phyloP scores from a whole-genome alignment of 768 basidiomycete species.

The Agaricus blazei region DNA sequence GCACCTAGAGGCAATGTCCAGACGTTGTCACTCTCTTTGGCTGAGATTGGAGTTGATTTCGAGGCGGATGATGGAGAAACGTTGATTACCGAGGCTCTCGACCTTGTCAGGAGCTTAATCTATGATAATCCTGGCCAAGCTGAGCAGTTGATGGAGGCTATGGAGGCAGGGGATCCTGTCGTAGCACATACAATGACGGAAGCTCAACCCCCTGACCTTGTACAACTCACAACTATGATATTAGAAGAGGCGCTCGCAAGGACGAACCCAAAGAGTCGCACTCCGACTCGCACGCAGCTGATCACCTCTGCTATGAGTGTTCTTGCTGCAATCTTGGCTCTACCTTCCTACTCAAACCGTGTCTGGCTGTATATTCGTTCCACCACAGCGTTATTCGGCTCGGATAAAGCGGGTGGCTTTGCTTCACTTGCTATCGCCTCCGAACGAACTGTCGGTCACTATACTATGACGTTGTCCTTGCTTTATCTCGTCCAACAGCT shows the following conservation, averaged over 20 bases:
- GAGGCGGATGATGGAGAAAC: conserved; percentile 56
- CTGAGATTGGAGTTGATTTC: conserved; percentile 71
- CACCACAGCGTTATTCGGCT: conserved; percentile 70
- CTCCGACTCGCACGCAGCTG: conserved; percentile 50
- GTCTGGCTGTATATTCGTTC: conserved; percentile 89
- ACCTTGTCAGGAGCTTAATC: conserved; percentile 75
- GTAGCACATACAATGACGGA: conserved; percentile 49
- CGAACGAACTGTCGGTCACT: conserved; percentile 67
- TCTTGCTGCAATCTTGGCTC: conserved; percentile 67
- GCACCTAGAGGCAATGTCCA: conserved; percentile 36
- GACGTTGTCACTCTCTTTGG: conserved; percentile 26
- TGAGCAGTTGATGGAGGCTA: conserved; percentile 56
- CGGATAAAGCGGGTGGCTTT: conserved; percentile 48
- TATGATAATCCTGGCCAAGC: conserved; percentile 65
- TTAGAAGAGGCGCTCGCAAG: conserved; percentile 73
- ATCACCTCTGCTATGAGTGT: conserved; percentile 82
- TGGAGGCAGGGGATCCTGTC: conserved; percentile 55
- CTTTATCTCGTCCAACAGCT: conserved; percentile 73
- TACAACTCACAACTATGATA: conserved; percentile 76
- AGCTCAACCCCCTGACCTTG: conserved; percentile 60
- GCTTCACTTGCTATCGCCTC: conserved; percentile 63
- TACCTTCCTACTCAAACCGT: conserved; percentile 71
- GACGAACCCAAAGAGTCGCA: conserved; percentile 32
- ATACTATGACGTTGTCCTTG: conserved; percentile 79
- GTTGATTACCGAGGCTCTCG: conserved; percentile 67